Evolutionary conservation across 352 stramenopile genomes (phyloP), one percentile per base, ranked within the genome.

Genomic region (Pythium brassicae): DNA sequence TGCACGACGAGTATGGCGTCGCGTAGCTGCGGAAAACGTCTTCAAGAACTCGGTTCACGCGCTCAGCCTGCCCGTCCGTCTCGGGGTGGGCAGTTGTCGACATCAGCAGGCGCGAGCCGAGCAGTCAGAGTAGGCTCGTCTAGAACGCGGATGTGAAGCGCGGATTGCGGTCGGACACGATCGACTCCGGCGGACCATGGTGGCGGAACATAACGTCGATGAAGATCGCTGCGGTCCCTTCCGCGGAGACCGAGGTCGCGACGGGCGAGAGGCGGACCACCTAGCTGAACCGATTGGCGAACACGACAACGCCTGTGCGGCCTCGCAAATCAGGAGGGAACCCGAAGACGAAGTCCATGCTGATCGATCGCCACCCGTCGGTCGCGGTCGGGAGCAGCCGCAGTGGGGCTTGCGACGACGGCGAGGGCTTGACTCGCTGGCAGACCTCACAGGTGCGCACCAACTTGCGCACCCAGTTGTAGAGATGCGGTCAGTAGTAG

Each of bases 231-330:
- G 62, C 64, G 26, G 34, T 62, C n/a, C 52, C 55, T 9, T 60
- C 57, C 12, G 57, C 68, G 2, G 59, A 59, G 45, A 72, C 57
- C 0, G 49, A 48, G 0, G 23, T 8, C 0, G 22, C 0, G 0
- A 69, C 63, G 0, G 57, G 19, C 23, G 51, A 40, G 26, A 72
- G 57, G 26, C 72, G 57, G 0, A 65, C 17, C 58, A 66, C 70
- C 59, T 71, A 73, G 26, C 58, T 74, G 42, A 74, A 59, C 7
- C 56, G 56, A 11, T 74, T 57, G 5, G 77, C 59, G 17, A 71
- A 62, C 6, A 71, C 64, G 0, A 72, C 9, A 15, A 75, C 55
- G 1, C 62, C 56, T 0, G 58, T 67, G 20, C 61, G 53, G 2
- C 48, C 54, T 0, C 43, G 19, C 1, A 4, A 14, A 35, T 71